These are phyloP conservation scores for Viola pubescens DNA, from an alignment of 441 rosid species.

Conservation along the genomic window DNA sequence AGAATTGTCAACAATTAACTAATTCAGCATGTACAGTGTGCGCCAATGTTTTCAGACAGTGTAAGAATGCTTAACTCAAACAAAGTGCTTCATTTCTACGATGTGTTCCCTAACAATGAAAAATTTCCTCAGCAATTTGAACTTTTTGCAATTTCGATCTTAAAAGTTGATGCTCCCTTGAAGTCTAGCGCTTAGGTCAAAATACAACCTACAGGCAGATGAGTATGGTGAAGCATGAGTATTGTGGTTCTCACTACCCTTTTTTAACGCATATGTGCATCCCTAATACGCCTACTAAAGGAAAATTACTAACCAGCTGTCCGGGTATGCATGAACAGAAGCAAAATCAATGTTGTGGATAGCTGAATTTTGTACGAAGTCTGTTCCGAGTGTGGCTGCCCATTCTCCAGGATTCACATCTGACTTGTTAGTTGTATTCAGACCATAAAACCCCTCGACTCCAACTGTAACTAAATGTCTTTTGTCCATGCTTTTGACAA, in stretches of 20 bases:
- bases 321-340: conserved; percentile 48
- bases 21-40: no score
- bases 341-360: conserved; percentile 39
- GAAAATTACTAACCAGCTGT: conserved; percentile 35
- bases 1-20: not conserved
- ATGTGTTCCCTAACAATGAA: no score
- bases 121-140: no score
- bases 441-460: conserved; percentile 40
- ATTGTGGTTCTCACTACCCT: not conserved
- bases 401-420: conserved; percentile 35
- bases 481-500: conserved; percentile 35
- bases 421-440: conserved; percentile 16
- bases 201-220: not conserved
- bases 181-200: not conserved
- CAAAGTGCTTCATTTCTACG: no score
- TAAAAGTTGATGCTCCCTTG: not conserved
- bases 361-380: not conserved
- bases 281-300: not conserved
- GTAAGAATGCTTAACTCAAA: no score
- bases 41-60: no score
- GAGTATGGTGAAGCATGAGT: not conserved
- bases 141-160: not conserved
- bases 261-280: not conserved
- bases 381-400: not conserved
- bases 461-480: conserved; percentile 41